Base-by-base conservation (phyloP, 2,329 filamentous ascomycete species). In the Apiospora koreana region DNA sequence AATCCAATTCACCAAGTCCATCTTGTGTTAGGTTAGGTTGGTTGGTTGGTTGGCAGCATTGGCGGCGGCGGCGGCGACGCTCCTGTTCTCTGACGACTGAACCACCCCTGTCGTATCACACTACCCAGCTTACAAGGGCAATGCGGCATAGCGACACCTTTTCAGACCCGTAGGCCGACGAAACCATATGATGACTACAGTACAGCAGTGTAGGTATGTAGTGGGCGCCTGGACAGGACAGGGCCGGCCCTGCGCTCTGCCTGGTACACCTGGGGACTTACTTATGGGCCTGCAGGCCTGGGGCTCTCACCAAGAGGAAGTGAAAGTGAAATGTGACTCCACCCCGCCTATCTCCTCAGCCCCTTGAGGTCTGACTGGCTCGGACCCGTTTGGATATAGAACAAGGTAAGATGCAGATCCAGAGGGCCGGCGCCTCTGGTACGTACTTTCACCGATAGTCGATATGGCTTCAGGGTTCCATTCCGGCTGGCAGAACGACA, bases 401-500 rank as follows among this genome's bases (percentile, higher is more conserved):
- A 18, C 31, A 62, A 62, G 54, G 54, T 62, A 62, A 58, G 38
- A 62, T 62, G 54, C 54, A 62, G 54, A 62, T 62, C 54, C 54
- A 62, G 54, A 62, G 54, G 28, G 54, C 54, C 54, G 54, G 54
- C 54, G 54, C 54, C 54, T 62, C 31, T 62, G 54, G 54, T 62
- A 62, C 54, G 54, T 62, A 62, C 54, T 21, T 62, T 38, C 54
- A 62, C 54, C 54, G 31, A 62, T 62, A 62, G 54, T 62, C 54
- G 54, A 62, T 62, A 62, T 62, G 54, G 31, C 31, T 62, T 38
- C 54, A 38, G 54, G 54, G 54, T 62, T 62, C 31, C 54, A 62
- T 62, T 62, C 54, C 54, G 54, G 54, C 35, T 62, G 54, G 31
- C 54, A 62, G 54, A 62, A 62, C 31, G 18, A 62, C 54, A 38